Evolutionary conservation across 73 alveolate genomes (phyloP), one percentile per base, ranked within the genome.

Genomic region (Tetrahymena malaccensis): DNA sequence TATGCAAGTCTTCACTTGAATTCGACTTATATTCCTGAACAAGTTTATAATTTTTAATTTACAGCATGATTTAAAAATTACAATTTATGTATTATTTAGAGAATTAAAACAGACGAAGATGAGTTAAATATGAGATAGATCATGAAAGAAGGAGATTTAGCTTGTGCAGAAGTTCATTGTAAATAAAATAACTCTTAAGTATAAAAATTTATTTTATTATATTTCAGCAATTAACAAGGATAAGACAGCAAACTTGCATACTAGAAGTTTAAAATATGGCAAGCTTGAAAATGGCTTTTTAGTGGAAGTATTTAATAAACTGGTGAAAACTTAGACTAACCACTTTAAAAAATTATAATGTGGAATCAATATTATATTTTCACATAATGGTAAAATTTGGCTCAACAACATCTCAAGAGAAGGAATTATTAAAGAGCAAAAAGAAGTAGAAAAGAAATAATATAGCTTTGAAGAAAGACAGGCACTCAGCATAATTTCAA

Each of bases 81-180:
- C 6, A 19, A 7, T 27, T 70, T 70, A 57, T 57, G 35, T 19
- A 94, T 4, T 35, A 35, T 44, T n/a, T 94, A 96, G 93, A 94
- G 98, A 93, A 40, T 94, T 19, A 93, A 96, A 44, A 94, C 98
- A 94, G 98, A 96, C 16, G 98, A 96, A 27, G 98, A 96, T 94
- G 97, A 96, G 94, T 94, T 96, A 93, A 96, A 96, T 95, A 96
- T 96, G 98, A 93, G 98, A 35, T 84, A 95, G 56, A 94, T 94
- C 33, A 94, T 96, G 84, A 94, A 95, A 33, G 96, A 96, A 44
- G 94, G 95, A 35, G 98, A 96, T 37, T 55, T 85, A 31, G 93
- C 95, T 35, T 94, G 97, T 94, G 97, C 96, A 34, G 96, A 94
- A 96, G 43, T 94, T 33, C 96, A 94, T 44, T 96, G 95, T 85